Conservation (phyloP, 305 asterid species). For the Fraxinus paxiana region DNA sequence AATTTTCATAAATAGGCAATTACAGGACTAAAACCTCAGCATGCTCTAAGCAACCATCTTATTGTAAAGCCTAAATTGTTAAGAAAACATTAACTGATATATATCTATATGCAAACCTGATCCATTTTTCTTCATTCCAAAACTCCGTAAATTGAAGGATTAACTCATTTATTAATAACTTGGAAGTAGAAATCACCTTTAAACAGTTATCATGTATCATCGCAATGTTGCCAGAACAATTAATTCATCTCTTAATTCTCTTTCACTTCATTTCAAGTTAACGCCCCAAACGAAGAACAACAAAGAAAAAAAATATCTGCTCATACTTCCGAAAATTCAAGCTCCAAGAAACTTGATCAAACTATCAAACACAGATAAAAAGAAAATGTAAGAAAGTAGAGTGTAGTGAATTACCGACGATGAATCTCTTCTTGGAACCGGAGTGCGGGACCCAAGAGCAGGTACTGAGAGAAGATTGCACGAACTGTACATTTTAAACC, state of each 20-base stretch:
- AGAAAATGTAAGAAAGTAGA: background rate
- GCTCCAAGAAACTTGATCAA: conserved; percentile 3
- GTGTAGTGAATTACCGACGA: conserved; percentile 24
- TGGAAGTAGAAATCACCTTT: background rate
- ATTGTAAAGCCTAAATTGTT: background rate
- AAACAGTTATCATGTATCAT: background rate
- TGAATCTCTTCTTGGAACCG: conserved; percentile 21
- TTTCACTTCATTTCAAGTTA: conserved; percentile 17
- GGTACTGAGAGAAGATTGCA: conserved; percentile 32
- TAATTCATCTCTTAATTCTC: background rate
- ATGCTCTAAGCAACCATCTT: background rate
- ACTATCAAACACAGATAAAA: background rate
- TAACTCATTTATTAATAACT: background rate
- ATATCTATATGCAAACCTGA: background rate
- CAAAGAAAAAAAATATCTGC: background rate
- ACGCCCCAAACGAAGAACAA: background rate
- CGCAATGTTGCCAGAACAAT: background rate
- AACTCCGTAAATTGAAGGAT: background rate
- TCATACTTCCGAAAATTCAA: background rate
- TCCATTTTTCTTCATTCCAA: background rate
- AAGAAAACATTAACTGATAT: background rate
- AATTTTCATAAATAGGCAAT: background rate
- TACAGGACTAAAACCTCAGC: background rate
- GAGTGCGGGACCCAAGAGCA: conserved; percentile 20
- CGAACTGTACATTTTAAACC: conserved; percentile 39